Conservation (phyloP, 2,329 filamentous ascomycete genomes). For the Hymenoscyphus scutula region DNA sequence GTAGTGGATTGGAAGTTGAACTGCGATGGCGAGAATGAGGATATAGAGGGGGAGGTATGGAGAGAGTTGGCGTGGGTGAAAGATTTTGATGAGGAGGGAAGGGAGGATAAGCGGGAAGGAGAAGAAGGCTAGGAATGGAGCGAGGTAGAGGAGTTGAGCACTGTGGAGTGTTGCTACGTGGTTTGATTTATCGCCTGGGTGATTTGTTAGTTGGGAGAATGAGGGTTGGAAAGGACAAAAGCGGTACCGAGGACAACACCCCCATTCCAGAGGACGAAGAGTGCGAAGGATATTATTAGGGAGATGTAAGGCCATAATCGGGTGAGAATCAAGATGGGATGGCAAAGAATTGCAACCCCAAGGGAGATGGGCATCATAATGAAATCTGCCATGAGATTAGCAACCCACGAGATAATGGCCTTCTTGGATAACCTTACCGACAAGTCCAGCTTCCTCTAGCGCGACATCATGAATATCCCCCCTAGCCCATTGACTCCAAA, state of each 20-base stretch:
- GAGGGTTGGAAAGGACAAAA: not conserved
- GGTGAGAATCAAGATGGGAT: slow-evolving; percentile 45
- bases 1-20: slow-evolving; percentile 55
- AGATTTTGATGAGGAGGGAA: slow-evolving; percentile 33
- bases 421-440: slow-evolving; percentile 44
- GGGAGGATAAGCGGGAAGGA: slow-evolving; percentile 74
- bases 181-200: slow-evolving; percentile 85
- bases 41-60: slow-evolving; percentile 28
- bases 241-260: slow-evolving; percentile 82
- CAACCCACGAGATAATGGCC: not conserved
- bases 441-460: slow-evolving; percentile 46
- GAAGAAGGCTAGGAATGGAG: slow-evolving; percentile 87
- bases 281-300: slow-evolving; percentile 65
- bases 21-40: slow-evolving; percentile 22
- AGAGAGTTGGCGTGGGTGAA: not conserved
- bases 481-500: slow-evolving; percentile 37
- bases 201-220: slow-evolving; percentile 1
- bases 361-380: slow-evolving; percentile 62
- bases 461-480: slow-evolving; percentile 57
- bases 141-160: slow-evolving; percentile 92
- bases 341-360: slow-evolving; percentile 52
- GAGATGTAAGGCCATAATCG: slow-evolving; percentile 59
- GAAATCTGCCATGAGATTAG: slow-evolving; percentile 44
- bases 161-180: slow-evolving; percentile 87
- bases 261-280: slow-evolving; percentile 82